A percentile compares a stretch with the other conserved stretches of the same genome.
phyloP scores from a whole-genome alignment of 306 rosid species.

The Acacia acuminata region DNA sequence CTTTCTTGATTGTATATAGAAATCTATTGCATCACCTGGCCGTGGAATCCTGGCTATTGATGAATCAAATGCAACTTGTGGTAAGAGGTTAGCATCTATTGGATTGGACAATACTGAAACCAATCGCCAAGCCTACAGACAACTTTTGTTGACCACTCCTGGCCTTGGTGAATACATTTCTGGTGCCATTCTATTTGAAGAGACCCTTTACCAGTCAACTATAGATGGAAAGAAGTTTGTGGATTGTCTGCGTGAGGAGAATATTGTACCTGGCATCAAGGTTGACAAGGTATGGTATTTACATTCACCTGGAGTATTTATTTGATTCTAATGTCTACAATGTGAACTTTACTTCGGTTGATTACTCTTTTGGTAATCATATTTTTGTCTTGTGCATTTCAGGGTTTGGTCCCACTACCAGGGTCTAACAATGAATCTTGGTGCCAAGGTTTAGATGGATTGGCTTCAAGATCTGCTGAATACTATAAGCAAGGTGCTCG shows the following conservation, averaged over 20 bases:
- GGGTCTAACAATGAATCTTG: slow-evolving; percentile 98
- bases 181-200: slow-evolving; percentile 93
- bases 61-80: slow-evolving; percentile 94
- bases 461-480: slow-evolving; percentile 97
- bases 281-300: slow-evolving; percentile 82
- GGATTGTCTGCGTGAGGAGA: slow-evolving; percentile 64
- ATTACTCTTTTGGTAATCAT: not conserved
- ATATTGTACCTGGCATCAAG: slow-evolving; percentile 93
- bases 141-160: slow-evolving; percentile 90
- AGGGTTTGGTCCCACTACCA: slow-evolving; percentile 99
- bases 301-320: not conserved
- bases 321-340: not conserved
- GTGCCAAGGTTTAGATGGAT: slow-evolving; percentile 98
- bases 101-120: slow-evolving; percentile 88
- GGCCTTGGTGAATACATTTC: slow-evolving; percentile 95
- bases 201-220: slow-evolving; percentile 93
- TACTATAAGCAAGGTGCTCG: slow-evolving; percentile 99
- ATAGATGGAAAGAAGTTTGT: slow-evolving; percentile 93
- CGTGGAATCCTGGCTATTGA: slow-evolving; percentile 98
- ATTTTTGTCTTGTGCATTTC: slow-evolving; percentile 10
- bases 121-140: slow-evolving; percentile 95
- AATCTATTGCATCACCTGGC: slow-evolving; percentile 91
- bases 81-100: slow-evolving; percentile 91
- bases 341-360: not conserved
- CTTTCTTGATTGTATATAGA: slow-evolving; percentile 49